phyloP scores from a whole-genome alignment of 1,284 basidiomycete genomes.

The Grifola frondosa region DNA sequence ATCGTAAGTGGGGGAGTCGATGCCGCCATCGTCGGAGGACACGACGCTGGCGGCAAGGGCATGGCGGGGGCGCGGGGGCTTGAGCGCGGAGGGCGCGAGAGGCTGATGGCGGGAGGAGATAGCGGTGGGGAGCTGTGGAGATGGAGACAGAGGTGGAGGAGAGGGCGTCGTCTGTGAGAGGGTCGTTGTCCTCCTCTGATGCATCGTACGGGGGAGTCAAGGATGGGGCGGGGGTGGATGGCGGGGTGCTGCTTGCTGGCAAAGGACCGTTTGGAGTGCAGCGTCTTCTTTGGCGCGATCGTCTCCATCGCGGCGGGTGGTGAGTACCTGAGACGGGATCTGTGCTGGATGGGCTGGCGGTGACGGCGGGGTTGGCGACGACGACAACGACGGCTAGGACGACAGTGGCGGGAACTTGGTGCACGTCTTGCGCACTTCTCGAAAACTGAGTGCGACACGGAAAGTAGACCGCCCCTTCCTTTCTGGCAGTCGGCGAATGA shows the following conservation, averaged over 20 bases:
- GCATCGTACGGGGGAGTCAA: conserved; percentile 79
- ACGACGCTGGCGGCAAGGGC: conserved; percentile 52
- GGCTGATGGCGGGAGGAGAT: conserved; percentile 21
- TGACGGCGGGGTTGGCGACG: no score
- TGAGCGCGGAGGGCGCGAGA: conserved; percentile 13
- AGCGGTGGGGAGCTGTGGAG: conserved; percentile 31
- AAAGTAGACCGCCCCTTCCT: no score
- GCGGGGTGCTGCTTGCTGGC: conserved; percentile 43
- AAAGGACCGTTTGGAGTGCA: conserved; percentile 67
- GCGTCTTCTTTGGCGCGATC: conserved; percentile 36
- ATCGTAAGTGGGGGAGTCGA: conserved; percentile 85
- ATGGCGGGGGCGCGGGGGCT: conserved; percentile 14
- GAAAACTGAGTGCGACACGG: no score
- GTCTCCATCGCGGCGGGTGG: conserved; percentile 1
- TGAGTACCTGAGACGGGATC: no score
- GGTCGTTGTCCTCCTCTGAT: conserved; percentile 82
- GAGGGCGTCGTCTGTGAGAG: conserved; percentile 69
- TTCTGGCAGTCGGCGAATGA: no score
- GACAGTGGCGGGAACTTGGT: no score
- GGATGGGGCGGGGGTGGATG: conserved; percentile 37
- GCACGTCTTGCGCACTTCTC: no score
- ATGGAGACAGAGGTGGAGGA: conserved; percentile 47
- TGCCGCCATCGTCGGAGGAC: conserved; percentile 65
- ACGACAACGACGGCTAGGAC: no score
- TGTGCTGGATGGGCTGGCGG: no score